Conservation (phyloP, 352 stramenopile genomes). For the Phytopythium mirpurense region DNA sequence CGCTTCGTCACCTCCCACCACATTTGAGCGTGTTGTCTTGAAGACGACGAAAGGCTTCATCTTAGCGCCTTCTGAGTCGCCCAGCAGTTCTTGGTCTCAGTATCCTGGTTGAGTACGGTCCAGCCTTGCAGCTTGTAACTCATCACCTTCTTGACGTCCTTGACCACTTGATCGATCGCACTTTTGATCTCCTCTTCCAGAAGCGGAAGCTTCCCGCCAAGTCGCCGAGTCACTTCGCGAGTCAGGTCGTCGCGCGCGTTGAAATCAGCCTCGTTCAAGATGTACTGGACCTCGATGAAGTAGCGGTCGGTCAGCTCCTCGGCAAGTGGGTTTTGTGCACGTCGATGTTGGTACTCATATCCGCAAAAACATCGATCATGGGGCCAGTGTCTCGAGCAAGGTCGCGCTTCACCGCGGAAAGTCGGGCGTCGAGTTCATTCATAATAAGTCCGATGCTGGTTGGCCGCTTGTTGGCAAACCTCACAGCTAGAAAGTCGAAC, state of each 20-base stretch:
- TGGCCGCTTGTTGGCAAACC: slow-evolving; percentile 37
- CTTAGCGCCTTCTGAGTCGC: slow-evolving; percentile 3
- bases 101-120: slow-evolving; percentile 63
- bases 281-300: slow-evolving; percentile 71
- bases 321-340: slow-evolving; percentile 55
- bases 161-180: slow-evolving; percentile 46
- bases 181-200: slow-evolving; percentile 58
- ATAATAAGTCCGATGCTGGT: slow-evolving; percentile 57
- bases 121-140: slow-evolving; percentile 58
- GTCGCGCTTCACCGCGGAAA: slow-evolving; percentile 19
- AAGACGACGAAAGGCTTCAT: not conserved
- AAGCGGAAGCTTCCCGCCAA: slow-evolving; percentile 68
- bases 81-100: slow-evolving; percentile 42
- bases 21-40: not conserved
- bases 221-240: slow-evolving; percentile 46
- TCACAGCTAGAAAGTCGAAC: slow-evolving; percentile 53
- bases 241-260: slow-evolving; percentile 53
- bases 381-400: slow-evolving; percentile 22
- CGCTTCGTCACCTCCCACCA: not conserved
- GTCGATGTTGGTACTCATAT: slow-evolving; percentile 51
- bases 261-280: slow-evolving; percentile 64
- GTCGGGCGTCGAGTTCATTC: slow-evolving; percentile 37
- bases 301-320: slow-evolving; percentile 70
- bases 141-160: slow-evolving; percentile 45
- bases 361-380: slow-evolving; percentile 18